A percentile compares a stretch with the other conserved stretches of the same genome.
Conservation (phyloP, 192 early-diverging fungal species). For the Haplosporangium gracile region DNA sequence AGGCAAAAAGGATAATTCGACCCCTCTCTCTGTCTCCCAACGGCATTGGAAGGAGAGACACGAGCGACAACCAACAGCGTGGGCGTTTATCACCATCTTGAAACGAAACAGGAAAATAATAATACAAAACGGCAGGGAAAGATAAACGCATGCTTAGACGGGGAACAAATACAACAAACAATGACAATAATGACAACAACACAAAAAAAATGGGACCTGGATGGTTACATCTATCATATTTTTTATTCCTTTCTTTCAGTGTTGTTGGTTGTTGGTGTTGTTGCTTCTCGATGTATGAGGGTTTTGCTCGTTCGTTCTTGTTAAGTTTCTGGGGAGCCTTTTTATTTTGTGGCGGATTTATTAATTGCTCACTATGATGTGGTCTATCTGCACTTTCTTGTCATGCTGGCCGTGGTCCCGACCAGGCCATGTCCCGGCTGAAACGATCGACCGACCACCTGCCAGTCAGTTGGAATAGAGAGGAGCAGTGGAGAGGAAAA, state of each 20-base stretch:
- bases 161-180: not conserved
- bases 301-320: not conserved
- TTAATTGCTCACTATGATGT: constrained; percentile 16
- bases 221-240: not conserved
- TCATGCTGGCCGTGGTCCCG: not conserved
- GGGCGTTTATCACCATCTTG: constrained; percentile 5
- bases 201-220: not conserved
- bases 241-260: not conserved
- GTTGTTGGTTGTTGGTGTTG: not conserved
- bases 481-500: not conserved
- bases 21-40: not conserved
- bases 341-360: constrained; percentile 5
- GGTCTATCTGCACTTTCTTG: not conserved
- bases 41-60: not conserved
- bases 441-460: not conserved
- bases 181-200: not conserved
- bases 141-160: not conserved
- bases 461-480: not conserved
- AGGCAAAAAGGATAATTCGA: not conserved
- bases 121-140: not conserved
- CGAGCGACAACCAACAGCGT: not conserved
- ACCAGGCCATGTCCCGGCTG: not conserved
- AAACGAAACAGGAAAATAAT: constrained; percentile 5
- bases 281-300: not conserved
- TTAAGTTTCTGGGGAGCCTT: not conserved